Evolutionary conservation across 306 rosid genomes (phyloP).

Genomic region (Hippophae rhamnoides): DNA sequence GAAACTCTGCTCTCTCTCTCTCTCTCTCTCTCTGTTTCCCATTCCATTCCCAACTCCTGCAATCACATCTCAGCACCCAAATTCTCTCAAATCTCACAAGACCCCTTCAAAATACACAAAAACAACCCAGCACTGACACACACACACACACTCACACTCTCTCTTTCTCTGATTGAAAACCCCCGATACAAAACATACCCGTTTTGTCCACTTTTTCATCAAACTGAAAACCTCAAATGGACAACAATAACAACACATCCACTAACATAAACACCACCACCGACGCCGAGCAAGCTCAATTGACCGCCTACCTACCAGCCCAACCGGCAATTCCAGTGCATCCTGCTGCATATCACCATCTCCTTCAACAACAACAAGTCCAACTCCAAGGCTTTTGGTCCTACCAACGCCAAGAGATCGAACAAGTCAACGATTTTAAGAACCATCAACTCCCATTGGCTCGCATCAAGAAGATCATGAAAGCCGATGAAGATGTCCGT

Average conservation of each 20-base stretch:
- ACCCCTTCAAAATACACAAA: not conserved
- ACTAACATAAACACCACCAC: constrained; percentile 10
- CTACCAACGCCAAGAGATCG: constrained; percentile 83
- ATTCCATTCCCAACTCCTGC: constrained; percentile 1
- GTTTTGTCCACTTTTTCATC: constrained; percentile 5
- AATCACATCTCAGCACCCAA: constrained; percentile 13
- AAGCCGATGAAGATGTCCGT: constrained; percentile 89
- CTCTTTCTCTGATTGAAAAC: not conserved
- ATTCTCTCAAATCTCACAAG: not conserved
- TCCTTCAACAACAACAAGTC: too few species aligned
- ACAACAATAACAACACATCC: not conserved
- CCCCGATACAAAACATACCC: not conserved
- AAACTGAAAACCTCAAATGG: constrained; percentile 1
- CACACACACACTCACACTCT: not conserved
- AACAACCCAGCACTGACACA: too few species aligned
- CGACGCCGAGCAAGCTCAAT: constrained; percentile 35
- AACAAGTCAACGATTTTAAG: constrained; percentile 86
- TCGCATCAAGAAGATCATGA: constrained; percentile 95
- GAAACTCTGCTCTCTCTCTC: constrained; percentile 16
- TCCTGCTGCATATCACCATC: constrained; percentile 57
- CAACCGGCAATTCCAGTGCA: constrained; percentile 29
- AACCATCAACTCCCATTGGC: constrained; percentile 97
- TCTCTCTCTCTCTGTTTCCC: not conserved
- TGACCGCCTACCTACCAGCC: constrained; percentile 36
- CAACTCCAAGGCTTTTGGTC: constrained; percentile 78